Conservation (phyloP, 2,329 filamentous ascomycete species). For the Arthrinium puccinioides region DNA sequence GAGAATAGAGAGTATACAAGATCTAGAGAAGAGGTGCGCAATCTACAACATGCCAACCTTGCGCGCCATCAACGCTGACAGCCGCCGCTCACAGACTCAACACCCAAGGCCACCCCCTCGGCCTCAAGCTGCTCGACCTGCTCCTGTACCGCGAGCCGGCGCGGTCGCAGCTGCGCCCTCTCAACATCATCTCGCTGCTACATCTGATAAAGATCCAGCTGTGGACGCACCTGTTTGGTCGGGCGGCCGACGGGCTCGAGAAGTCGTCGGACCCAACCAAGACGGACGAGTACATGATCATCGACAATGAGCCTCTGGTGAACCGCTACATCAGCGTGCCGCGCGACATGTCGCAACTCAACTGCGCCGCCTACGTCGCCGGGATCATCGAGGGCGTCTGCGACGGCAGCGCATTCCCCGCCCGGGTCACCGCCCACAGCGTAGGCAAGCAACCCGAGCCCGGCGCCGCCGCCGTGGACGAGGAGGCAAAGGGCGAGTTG, state of each 20-base stretch:
- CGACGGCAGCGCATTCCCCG: conserved; percentile 85
- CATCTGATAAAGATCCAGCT: conserved; percentile 92
- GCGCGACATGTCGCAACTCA: conserved; percentile 91
- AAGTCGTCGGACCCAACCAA: conserved; percentile 75
- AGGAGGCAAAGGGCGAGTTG: conserved; percentile 53
- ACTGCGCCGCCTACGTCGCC: conserved; percentile 92
- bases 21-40: conserved; percentile 78
- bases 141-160: conserved; percentile 76
- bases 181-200: conserved; percentile 82
- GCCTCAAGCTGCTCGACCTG: conserved; percentile 89
- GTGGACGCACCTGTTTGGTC: conserved; percentile 87
- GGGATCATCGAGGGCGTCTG: conserved; percentile 94
- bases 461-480: conserved; percentile 42
- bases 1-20: conserved; percentile 84
- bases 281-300: conserved; percentile 97
- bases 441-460: conserved; percentile 48
- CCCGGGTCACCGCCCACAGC: conserved; percentile 83
- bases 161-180: conserved; percentile 67
- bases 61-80: conserved; percentile 4
- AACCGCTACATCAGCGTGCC: conserved; percentile 92
- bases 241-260: conserved; percentile 87
- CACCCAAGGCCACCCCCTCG: conserved; percentile 85
- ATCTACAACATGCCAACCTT: not conserved
- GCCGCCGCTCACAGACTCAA: conserved; percentile 61
- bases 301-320: conserved; percentile 94